Evolutionary conservation across 345 rosid genomes (phyloP).

Genomic region (Gossypium stocksii): DNA sequence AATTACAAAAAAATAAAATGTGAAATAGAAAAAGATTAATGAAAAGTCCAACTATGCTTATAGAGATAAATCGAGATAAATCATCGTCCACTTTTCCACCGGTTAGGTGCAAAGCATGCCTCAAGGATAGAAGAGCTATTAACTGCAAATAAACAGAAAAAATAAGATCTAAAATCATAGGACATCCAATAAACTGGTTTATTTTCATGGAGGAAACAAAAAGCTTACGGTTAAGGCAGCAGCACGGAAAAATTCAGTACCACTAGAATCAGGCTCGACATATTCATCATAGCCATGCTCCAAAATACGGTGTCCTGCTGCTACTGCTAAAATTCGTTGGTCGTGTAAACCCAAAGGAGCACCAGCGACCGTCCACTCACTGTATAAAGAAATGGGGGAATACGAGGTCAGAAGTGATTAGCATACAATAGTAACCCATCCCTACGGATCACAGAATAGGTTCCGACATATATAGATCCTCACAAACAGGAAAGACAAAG

Average conservation of each 20-base stretch:
- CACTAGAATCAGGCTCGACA: neutral
- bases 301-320: neutral
- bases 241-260: slow-evolving; percentile 1
- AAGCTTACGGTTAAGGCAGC: neutral
- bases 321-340: neutral
- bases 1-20: neutral
- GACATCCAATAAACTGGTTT: neutral
- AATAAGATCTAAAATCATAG: neutral
- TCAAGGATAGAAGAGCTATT: neutral
- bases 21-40: neutral
- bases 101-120: slow-evolving; percentile 4
- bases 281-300: slow-evolving; percentile 1
- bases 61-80: neutral
- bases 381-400: neutral
- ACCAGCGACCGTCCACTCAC: slow-evolving; percentile 1
- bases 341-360: neutral
- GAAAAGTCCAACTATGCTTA: neutral
- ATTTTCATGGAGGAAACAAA: neutral
- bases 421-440: neutral
- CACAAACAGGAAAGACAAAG: slow-evolving; percentile 2
- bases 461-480: neutral
- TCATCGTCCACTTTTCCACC: neutral
- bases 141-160: neutral
- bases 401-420: neutral
- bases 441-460: neutral